Evolutionary conservation across 2,329 filamentous ascomycete species (phyloP).

Genomic region (Colletotrichum agaves): DNA sequence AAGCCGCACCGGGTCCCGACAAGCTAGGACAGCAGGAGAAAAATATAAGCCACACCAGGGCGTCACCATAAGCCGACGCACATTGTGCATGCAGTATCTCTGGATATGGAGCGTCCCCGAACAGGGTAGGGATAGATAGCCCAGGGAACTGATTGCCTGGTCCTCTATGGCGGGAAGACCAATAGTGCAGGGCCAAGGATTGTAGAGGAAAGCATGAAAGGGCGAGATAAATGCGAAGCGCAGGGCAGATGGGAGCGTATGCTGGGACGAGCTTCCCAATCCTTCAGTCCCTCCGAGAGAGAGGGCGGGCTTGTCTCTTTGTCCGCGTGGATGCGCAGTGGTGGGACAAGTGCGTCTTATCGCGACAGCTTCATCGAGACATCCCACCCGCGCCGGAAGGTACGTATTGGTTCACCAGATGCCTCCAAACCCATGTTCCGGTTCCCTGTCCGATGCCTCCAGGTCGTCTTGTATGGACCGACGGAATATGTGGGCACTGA

Average conservation of each 20-base stretch:
- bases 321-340: constrained; percentile 12
- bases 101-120: constrained; percentile 21
- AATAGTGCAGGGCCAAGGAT: constrained; percentile 25
- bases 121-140: constrained; percentile 28
- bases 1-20: constrained; percentile 25
- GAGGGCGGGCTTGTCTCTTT: constrained; percentile 14
- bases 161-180: constrained; percentile 20
- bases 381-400: not conserved
- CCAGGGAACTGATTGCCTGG: constrained; percentile 25
- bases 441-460: constrained; percentile 12
- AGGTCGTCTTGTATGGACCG: constrained; percentile 13
- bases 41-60: constrained; percentile 15
- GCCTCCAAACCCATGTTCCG: constrained; percentile 7
- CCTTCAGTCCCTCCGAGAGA: constrained; percentile 22
- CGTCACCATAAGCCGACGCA: constrained; percentile 16
- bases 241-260: not conserved
- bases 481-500: constrained; percentile 36
- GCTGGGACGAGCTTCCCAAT: constrained; percentile 9
- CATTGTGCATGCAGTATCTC: constrained; percentile 20
- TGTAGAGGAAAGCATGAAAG: constrained; percentile 24
- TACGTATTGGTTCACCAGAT: constrained; percentile 27
- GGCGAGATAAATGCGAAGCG: constrained; percentile 11
- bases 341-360: constrained; percentile 23
- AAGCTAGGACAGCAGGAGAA: constrained; percentile 33
- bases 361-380: constrained; percentile 25